A percentile compares a stretch with the other conserved stretches of the same genome.
Conservation (phyloP, 371 early-diverging fungal genomes). For the Lichtheimia hyalospora region DNA sequence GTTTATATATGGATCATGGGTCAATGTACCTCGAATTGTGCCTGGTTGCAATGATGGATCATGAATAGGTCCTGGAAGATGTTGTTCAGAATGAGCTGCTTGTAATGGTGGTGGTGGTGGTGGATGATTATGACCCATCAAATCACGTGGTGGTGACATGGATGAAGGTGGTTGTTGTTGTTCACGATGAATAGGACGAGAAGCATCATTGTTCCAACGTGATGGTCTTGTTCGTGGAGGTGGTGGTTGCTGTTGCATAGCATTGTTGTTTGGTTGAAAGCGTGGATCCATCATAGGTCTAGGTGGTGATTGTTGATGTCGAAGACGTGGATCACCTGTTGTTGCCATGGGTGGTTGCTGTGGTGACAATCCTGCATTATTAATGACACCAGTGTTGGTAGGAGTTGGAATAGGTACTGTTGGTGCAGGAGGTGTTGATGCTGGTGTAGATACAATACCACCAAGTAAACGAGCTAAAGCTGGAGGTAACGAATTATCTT, state of each 20-base stretch:
- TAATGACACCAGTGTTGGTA: not conserved
- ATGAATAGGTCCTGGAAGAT: constrained; percentile 20
- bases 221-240: constrained; percentile 7
- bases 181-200: not conserved
- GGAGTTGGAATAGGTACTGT: constrained; percentile 1
- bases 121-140: not conserved
- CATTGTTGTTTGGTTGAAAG: not conserved
- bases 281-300: not conserved
- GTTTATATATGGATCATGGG: too few species aligned
- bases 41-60: constrained; percentile 38
- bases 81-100: not conserved
- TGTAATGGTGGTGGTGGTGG: not conserved
- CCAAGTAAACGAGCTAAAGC: constrained; percentile 36
- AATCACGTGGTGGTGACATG: not conserved
- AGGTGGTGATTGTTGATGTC: not conserved
- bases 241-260: constrained; percentile 11
- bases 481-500: constrained; percentile 26
- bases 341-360: not conserved
- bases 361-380: too few species aligned
- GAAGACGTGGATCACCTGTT: constrained; percentile 2
- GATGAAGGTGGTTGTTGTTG: not conserved
- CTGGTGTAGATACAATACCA: constrained; percentile 21
- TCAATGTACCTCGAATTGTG: constrained; percentile 38
- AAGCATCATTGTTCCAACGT: constrained; percentile 6
- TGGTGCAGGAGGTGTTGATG: constrained; percentile 5